Base-by-base conservation (phyloP, 768 basidiomycete genomes). In the Lenzites betulinus region DNA sequence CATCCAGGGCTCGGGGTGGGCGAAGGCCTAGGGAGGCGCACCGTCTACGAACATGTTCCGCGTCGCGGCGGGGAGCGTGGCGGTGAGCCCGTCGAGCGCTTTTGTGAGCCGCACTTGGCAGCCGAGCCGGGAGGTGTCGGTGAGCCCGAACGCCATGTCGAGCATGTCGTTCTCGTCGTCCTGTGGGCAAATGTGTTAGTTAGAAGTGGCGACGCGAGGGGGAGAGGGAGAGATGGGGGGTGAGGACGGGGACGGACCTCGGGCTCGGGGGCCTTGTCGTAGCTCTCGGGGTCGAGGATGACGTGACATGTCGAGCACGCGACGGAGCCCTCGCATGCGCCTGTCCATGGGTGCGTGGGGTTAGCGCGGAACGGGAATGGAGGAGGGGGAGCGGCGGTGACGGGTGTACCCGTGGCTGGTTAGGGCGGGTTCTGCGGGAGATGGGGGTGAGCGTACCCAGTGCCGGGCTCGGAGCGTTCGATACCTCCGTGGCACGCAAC, bases 111-210 rank as follows among this genome's bases (percentile, higher is more conserved):
- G 74, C 71, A 91, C 88, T 71, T 91, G 90, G 69, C 90, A 91
- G 0, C 90, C 90, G 20, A 92, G 76, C 9, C 87, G 79, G 63
- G 90, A 96, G 66, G 96, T 98, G 69, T 98, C 96, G 0, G 94
- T 95, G 54, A 98, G 79, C 0, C 93, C 97, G 68, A 98, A 98
- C 3, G 96, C 96, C 83, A 98, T 92, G 73, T 98, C 96, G 39
- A 99, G 83, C 93, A 95, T 95, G 68, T 94, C 95, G 69, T 98
- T 99, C 76, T 99, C 96, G 70, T 99, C 96, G 65, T 98, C 96
- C 41, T 42, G 25, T 1, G 36, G 25, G 4, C 23, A 36, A 7
- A 51, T 25, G 4, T 11, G 30, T 33, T 11, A n/a, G n/a, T n/a
- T n/a, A n/a, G n/a, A n/a, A n/a, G n/a, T n/a, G n/a, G n/a, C n/a